A percentile compares a stretch with the other conserved stretches of the same genome.
These are phyloP conservation scores for Haplographium delicatum DNA, from an alignment of 495 filamentous ascomycete species.

Conservation along the genomic window DNA sequence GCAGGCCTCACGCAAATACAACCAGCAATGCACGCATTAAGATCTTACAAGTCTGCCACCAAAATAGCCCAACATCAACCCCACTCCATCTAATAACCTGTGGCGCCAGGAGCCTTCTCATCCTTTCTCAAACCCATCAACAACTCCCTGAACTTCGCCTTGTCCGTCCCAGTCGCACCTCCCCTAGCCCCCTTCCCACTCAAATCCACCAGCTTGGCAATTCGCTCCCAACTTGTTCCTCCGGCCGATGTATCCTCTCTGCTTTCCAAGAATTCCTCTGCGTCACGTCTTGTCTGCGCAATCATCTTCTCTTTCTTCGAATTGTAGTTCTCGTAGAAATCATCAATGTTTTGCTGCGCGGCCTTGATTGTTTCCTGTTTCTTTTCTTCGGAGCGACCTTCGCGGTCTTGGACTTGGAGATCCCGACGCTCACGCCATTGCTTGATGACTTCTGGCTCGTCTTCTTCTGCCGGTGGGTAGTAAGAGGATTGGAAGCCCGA, in stretches of 20 bases:
- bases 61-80: conserved; percentile 1
- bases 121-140: conserved; percentile 87
- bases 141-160: conserved; percentile 91
- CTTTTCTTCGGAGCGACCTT: conserved; percentile 68
- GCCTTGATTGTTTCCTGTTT: conserved; percentile 78
- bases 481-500: conserved; percentile 64
- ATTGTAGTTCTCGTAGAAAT: conserved; percentile 99
- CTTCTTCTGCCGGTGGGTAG: conserved; percentile 52
- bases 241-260: conserved; percentile 89
- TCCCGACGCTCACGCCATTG: conserved; percentile 91
- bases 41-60: conserved; percentile 15
- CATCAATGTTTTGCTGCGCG: conserved; percentile 86
- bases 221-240: conserved; percentile 97
- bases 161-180: conserved; percentile 80
- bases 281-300: conserved; percentile 77
- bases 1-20: conserved; percentile 14
- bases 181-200: conserved; percentile 87
- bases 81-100: conserved; percentile 41
- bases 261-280: conserved; percentile 85
- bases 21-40: conserved; percentile 10
- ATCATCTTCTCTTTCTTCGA: conserved; percentile 90
- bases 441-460: conserved; percentile 82
- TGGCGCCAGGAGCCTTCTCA: conserved; percentile 85
- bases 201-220: conserved; percentile 92
- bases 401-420: conserved; percentile 64